Evolutionary conservation across 495 filamentous ascomycete genomes (phyloP), one percentile per base, ranked within the genome.

Genomic region (Geoglossum glabrum): DNA sequence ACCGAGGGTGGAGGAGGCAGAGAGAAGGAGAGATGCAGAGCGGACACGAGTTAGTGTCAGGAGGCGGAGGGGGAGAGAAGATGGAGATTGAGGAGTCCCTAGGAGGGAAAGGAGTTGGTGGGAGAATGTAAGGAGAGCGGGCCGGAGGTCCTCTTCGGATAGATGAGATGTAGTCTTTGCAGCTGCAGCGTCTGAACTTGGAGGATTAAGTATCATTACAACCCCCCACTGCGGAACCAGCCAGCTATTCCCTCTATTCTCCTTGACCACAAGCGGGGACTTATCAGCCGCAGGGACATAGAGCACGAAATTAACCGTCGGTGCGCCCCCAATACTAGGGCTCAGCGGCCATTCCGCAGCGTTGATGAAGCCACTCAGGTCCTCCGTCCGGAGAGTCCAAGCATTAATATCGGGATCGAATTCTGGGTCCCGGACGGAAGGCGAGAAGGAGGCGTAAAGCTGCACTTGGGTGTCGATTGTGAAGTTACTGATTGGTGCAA

Each of bases 171-270:
- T 61, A 27, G 62, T 70, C 46, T 62, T 58, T 15, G 73, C 66
- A 50, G 66, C 67, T 10, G 56, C 66, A n/a, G 59, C 71, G 57
- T 71, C 63, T 13, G 34, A 40, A 1, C 3, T 21, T 0, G 78
- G 67, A 9, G 78, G 76, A 45, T 90, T 85, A 43, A 94, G 70
- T 51, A 96, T 81, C 65, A 83, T 81, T 15, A 96, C 85, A 10
- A 90, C 87, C 55, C 92, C 92, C 93, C 93, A 97, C 73, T 98
- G 92, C 0, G 93, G 93, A 21, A 97, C 81, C 51, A 97, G 74
- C 86, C 90, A 98, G 57, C 86, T 92, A 38, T 84, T 89, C 1
- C 82, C 85, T n/a, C 78, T 77, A 54, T 77, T 79, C 30, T 80
- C 80, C 62, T 82, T 79, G 46, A 87, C 78, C 13, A 84, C 67